Base-by-base conservation (phyloP, 2,329 filamentous ascomycete species). In the Phialophora macrospora region DNA sequence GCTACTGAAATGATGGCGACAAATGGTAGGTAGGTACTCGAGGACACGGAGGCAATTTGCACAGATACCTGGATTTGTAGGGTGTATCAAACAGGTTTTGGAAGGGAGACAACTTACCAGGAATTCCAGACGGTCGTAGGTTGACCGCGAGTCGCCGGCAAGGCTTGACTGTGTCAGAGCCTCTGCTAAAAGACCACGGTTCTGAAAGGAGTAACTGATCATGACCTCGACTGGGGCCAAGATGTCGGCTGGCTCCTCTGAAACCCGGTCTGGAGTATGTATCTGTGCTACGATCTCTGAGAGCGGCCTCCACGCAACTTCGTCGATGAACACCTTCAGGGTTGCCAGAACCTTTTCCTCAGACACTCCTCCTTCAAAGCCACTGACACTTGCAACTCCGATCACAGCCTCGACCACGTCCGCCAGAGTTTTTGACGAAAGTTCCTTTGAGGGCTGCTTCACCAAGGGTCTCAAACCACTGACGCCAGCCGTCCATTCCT, bases 341-440 rank as follows among this genome's bases (percentile, higher is more conserved):
- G 65, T 63, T 24, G 51, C 26, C 14, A 68, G 60, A n/a, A 66
- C 55, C 46, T 65, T 68, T 93, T 1, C 55, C 78, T 72, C 17
- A 89, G 77, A 0, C 89, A 90, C 69, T 12, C 17, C 54, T 48
- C 20, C 17, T 86, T 88, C 0, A 12, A 79, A 55, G 0, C 91
- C 90, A 60, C 91, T 85, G 0, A 90, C 67, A 71, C 85, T 93
- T 0, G 90, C 85, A 0, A 88, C 90, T 0, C 92, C 94, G 22
- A 97, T 89, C 0, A 97, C 80, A 0, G 93, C 86, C 75, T 98
- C 94, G 0, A 97, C 84, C 0, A 97, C 88, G 72, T 98, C 94
- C 3, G 94, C 94, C 7, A 97, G 83, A 0, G 86, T 86, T 75
- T 98, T 98, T 1, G 87, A 90, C 0, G 91, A 90, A 34, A 93